A percentile compares a stretch with the other conserved stretches of the same genome.
Conservation (phyloP, 225 moss, liverwort and hornwort genomes). For the Marchantia polymorpha region DNA sequence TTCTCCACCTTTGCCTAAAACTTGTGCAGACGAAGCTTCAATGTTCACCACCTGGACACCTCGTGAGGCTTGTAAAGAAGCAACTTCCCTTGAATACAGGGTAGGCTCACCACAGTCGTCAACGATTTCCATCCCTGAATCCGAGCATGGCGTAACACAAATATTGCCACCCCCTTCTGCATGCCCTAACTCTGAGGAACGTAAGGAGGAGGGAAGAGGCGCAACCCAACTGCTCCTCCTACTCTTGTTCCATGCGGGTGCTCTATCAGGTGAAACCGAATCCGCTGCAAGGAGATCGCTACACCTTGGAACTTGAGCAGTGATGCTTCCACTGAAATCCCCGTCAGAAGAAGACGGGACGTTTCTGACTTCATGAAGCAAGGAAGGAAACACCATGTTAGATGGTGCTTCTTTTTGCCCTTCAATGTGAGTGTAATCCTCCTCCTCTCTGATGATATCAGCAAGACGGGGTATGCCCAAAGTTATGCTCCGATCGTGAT, state of each 20-base stretch:
- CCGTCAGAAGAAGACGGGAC: neutral
- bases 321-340: conserved; percentile 4
- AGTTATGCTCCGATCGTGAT: conserved; percentile 18
- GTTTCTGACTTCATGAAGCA: neutral
- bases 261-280: neutral
- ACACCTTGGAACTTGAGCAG: conserved; percentile 19
- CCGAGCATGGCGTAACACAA: neutral
- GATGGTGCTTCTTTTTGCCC: neutral
- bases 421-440: neutral
- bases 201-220: conserved; percentile 13
- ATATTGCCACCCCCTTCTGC: conserved; percentile 5
- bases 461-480: conserved; percentile 12
- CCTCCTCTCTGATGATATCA: conserved; percentile 14
- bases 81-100: neutral
- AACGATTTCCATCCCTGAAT: conserved; percentile 27
- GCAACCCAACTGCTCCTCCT: conserved; percentile 18
- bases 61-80: neutral
- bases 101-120: conserved; percentile 7
- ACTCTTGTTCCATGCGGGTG: conserved; percentile 11
- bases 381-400: neutral
- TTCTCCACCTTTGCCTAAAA: neutral
- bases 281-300: conserved; percentile 23
- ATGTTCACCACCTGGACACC: neutral
- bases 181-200: neutral
- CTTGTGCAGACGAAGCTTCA: neutral